phyloP scores from a whole-genome alignment of 768 basidiomycete genomes.

The Russula olivacea region DNA sequence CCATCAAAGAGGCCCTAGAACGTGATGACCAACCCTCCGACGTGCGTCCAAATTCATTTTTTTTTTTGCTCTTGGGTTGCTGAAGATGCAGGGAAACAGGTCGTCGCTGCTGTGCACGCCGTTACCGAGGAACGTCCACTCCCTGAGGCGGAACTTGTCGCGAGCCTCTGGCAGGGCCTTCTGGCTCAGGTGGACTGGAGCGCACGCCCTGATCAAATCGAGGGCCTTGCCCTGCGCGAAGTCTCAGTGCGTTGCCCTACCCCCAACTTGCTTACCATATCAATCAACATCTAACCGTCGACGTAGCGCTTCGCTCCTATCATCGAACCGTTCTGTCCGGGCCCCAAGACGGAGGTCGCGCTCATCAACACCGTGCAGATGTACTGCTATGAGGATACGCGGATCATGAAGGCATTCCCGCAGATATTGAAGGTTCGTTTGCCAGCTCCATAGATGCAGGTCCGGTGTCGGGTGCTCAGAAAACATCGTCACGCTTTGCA shows the following conservation, averaged over 20 bases:
- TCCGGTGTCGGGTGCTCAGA: neutral
- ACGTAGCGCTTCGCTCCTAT: constrained; percentile 74
- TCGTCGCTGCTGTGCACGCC: constrained; percentile 64
- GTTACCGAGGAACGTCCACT: constrained; percentile 76
- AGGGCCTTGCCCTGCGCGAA: constrained; percentile 82
- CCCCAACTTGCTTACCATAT: neutral
- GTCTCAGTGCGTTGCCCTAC: constrained; percentile 59
- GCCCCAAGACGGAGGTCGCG: constrained; percentile 85
- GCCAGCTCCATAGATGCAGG: neutral
- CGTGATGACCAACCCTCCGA: constrained; percentile 62
- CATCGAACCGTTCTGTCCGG: constrained; percentile 84
- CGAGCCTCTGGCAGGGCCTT: constrained; percentile 89
- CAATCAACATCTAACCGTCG: neutral
- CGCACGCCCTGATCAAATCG: constrained; percentile 87
- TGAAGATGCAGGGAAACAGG: constrained; percentile 40
- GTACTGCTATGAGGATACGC: constrained; percentile 95
- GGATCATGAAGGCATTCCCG: constrained; percentile 90
- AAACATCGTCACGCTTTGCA: constrained; percentile 28
- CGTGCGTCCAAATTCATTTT: constrained; percentile 39
- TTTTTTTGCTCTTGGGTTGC: neutral
- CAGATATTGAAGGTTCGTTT: constrained; percentile 78
- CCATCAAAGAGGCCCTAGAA: constrained; percentile 64
- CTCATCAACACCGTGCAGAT: constrained; percentile 94
- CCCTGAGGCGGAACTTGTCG: constrained; percentile 76
- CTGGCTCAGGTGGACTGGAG: constrained; percentile 86